Conservation (phyloP, 2,329 filamentous ascomycete species). For the Dissoconium aciculare region DNA sequence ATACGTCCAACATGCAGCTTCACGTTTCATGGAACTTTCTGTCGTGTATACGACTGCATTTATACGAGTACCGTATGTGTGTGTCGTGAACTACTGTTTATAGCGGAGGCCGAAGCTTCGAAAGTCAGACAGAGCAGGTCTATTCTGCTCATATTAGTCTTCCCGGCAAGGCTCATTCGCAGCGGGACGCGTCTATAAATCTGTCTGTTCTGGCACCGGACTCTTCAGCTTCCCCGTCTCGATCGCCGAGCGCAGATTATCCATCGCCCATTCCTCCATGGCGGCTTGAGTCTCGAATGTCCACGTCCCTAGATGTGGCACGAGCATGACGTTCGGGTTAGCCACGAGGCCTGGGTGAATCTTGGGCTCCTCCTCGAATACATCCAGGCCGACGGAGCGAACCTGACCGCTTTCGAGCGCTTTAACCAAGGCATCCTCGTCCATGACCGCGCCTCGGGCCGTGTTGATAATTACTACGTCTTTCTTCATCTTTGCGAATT, state of each 20-base stretch:
- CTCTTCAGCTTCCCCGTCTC: slow-evolving; percentile 48
- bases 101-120: too few relatives aligned
- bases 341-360: slow-evolving; percentile 56
- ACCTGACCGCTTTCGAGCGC: slow-evolving; percentile 58
- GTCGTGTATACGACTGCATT: too few relatives aligned
- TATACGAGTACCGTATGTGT: too few relatives aligned
- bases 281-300: slow-evolving; percentile 49
- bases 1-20: too few relatives aligned
- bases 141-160: too few relatives aligned
- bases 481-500: slow-evolving; percentile 65
- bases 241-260: slow-evolving; percentile 51
- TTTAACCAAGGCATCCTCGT: slow-evolving; percentile 63
- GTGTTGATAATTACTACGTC: slow-evolving; percentile 71
- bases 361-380: slow-evolving; percentile 67
- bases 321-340: slow-evolving; percentile 56
- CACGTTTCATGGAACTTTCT: too few relatives aligned
- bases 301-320: slow-evolving; percentile 80
- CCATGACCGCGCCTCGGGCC: slow-evolving; percentile 66
- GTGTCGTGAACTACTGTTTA: too few relatives aligned
- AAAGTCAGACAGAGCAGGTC: too few relatives aligned
- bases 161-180: too few relatives aligned
- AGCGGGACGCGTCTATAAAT: too few relatives aligned
- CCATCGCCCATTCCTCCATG: slow-evolving; percentile 63
- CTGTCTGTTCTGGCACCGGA: slow-evolving; percentile 57
- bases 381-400: slow-evolving; percentile 58